Percentiles rank a stretch among this genome's conserved stretches.
Conservation (phyloP, 1,284 basidiomycete species). For the Cystobasidium pallidum region DNA sequence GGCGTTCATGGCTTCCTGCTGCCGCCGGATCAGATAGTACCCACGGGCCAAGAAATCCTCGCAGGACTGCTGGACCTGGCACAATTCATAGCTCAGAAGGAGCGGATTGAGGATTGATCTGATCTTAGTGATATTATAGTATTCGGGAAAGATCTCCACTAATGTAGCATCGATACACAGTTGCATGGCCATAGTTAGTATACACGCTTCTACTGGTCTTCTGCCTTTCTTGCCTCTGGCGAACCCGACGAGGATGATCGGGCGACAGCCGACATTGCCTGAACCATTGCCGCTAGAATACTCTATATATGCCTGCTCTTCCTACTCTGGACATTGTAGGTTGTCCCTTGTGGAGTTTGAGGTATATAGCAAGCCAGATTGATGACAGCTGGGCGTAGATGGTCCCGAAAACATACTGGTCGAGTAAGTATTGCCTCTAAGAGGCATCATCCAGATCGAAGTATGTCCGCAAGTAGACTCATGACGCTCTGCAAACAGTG, state of each 20-base stretch:
- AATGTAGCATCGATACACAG: slow-evolving; percentile 8
- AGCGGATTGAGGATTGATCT: slow-evolving; percentile 38
- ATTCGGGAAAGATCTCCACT: not conserved
- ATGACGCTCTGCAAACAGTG: slow-evolving; percentile 8
- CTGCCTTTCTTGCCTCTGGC: not conserved
- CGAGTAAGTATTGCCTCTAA: slow-evolving; percentile 15
- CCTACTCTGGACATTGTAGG: slow-evolving; percentile 52
- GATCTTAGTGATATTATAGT: too few relatives aligned
- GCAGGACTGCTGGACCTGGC: slow-evolving; percentile 70
- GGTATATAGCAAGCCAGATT: not conserved
- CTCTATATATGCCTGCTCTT: slow-evolving; percentile 50
- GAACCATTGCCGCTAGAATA: slow-evolving; percentile 38
- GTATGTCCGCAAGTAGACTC: slow-evolving; percentile 32
- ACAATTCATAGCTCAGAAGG: slow-evolving; percentile 63
- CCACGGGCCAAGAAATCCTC: slow-evolving; percentile 74
- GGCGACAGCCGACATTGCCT: slow-evolving; percentile 21
- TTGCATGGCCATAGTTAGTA: not conserved
- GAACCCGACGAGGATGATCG: slow-evolving; percentile 8
- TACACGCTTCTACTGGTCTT: not conserved
- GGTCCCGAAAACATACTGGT: slow-evolving; percentile 42
- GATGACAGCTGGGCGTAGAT: slow-evolving; percentile 17
- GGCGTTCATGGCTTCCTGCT: slow-evolving; percentile 81
- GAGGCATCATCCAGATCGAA: slow-evolving; percentile 4
- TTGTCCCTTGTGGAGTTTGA: not conserved
- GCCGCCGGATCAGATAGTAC: slow-evolving; percentile 71